A percentile compares a stretch with the other conserved stretches of the same genome.
Conservation (phyloP, 169 alveolate genomes). For the Plasmodium chabaudi region DNA sequence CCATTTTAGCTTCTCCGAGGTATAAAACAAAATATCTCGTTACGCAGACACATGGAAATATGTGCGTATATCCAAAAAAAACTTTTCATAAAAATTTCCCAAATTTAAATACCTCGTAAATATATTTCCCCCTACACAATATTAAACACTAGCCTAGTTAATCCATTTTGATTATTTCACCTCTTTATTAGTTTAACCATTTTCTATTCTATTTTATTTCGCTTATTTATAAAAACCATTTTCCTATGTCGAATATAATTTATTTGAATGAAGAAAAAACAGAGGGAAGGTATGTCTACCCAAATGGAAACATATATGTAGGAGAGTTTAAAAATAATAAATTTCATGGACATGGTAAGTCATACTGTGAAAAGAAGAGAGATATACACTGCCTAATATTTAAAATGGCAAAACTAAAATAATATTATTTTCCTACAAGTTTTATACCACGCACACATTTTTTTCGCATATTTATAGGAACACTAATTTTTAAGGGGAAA, state of each 20-base stretch:
- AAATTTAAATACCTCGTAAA: too few species aligned
- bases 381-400: neutral
- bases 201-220: too few species aligned
- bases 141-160: too few species aligned
- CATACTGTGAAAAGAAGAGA: neutral
- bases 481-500: slow-evolving; percentile 44
- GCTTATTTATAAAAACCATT: neutral
- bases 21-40: too few species aligned
- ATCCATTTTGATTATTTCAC: too few species aligned
- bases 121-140: too few species aligned
- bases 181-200: too few species aligned
- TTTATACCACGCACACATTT: neutral
- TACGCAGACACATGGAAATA: too few species aligned
- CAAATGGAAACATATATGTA: slow-evolving; percentile 60
- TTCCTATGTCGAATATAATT: slow-evolving; percentile 39
- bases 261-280: slow-evolving; percentile 52
- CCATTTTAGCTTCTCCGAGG: too few species aligned
- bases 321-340: slow-evolving; percentile 67
- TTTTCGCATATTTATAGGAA: slow-evolving; percentile 8
- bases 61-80: too few species aligned
- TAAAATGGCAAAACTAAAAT: too few species aligned
- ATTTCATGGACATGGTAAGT: slow-evolving; percentile 57
- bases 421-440: neutral
- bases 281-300: slow-evolving; percentile 42
- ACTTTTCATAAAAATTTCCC: too few species aligned